Base-by-base conservation (phyloP, 2,329 filamentous ascomycete species). In the Rhinocladiella mackenziei region DNA sequence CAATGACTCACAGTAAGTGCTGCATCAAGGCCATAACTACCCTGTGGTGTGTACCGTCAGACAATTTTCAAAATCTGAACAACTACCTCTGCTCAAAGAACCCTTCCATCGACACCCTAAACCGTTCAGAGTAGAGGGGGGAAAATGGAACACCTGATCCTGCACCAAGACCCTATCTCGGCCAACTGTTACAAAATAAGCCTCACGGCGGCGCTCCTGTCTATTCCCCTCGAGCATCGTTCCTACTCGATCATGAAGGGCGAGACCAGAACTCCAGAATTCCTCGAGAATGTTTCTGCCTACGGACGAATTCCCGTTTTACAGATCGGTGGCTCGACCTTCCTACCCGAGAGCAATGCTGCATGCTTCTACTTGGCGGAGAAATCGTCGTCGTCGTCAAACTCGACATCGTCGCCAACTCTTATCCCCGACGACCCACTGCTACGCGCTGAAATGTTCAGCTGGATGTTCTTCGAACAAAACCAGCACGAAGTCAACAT, bases 391-490 rank as follows among this genome's bases (percentile, higher is more conserved):
- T n/a, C n/a, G n/a, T n/a, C 8, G n/a, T 35, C 31, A 4, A 3
- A 19, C 2, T 13, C 19, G 13, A 25, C 28, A 8, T 32, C 38
- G 7, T 11, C 28, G 20, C 26, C 7, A 14, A 11, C 19, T 14
- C 32, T 47, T 5, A 41, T 47, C 9, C 43, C 43, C 4, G 9
- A 18, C 7, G 38, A 36, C 38, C 20, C 32, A n/a, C 22, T 47
- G 4, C 33, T 17, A 31, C 20, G 37, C 5, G 43, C 43, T 3
- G 20, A 42, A 9, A 42, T 47, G 43, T 17, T 47, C 15, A 13
- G 31, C 15, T 47, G 43, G 43, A 42, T 47, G 43, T 47, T 47
- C 23, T 47, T 47, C 31, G 43, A 47, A 14, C 43, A 47, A 26
- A 47, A 47, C 15, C 37, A 47, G n/a, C 43, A 47, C 32, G 43